Percentiles rank a stretch among this genome's conserved stretches.
phyloP scores from a whole-genome alignment of 2,329 filamentous ascomycete species.

The Penicillium hesseltinei region DNA sequence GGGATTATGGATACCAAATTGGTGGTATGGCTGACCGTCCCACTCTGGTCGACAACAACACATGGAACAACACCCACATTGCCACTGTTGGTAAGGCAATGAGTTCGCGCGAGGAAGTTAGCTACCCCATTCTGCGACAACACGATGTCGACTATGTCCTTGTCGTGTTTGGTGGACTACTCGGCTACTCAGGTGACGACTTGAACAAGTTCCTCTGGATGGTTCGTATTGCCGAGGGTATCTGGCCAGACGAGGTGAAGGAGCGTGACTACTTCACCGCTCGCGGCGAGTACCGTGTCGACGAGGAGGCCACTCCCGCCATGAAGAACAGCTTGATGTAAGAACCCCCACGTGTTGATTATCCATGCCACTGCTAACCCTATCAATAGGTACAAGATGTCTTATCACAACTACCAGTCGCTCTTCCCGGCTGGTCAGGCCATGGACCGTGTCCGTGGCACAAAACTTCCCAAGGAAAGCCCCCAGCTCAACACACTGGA shows the following conservation, averaged over 20 bases:
- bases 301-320: conserved; percentile 86
- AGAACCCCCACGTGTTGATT: conserved; percentile 40
- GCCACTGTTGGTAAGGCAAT: conserved; percentile 98
- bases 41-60: conserved; percentile 98
- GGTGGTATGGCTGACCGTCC: conserved; percentile 98
- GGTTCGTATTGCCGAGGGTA: conserved; percentile 97
- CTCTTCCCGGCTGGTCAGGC: conserved; percentile 92
- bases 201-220: conserved; percentile 99
- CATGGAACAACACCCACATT: conserved; percentile 99
- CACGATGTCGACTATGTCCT: conserved; percentile 99
- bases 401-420: conserved; percentile 93
- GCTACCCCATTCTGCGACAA: conserved; percentile 96
- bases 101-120: conserved; percentile 95
- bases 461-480: conserved; percentile 75
- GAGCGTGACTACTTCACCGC: conserved; percentile 94
- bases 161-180: conserved; percentile 89
- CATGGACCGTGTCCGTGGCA: conserved; percentile 81
- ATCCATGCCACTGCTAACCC: conserved; percentile 20
- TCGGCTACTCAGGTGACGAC: conserved; percentile 97
- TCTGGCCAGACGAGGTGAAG: conserved; percentile 99
- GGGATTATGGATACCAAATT: conserved; percentile 99
- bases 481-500: conserved; percentile 86
- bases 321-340: conserved; percentile 99
- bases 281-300: conserved; percentile 91
- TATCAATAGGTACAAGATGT: conserved; percentile 92